Percentiles rank a stretch among this genome's conserved stretches.
These are phyloP conservation scores for Xylariaceae sp. DNA, from an alignment of 2,329 filamentous ascomycete genomes.

Conservation along the genomic window DNA sequence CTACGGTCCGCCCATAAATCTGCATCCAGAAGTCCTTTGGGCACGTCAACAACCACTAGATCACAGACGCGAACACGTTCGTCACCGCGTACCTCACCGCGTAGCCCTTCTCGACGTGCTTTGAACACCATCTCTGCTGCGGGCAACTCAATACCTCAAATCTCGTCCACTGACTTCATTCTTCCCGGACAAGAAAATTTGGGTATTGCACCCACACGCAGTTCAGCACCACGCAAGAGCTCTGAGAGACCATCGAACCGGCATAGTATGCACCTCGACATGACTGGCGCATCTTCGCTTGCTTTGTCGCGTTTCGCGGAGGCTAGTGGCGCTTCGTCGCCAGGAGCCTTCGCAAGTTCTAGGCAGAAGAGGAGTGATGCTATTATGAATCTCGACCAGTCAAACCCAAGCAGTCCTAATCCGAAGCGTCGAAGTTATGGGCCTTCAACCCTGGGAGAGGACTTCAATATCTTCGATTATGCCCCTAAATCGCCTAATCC, in stretches of 20 bases:
- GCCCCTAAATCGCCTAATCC: conserved; percentile 51
- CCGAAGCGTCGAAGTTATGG: conserved; percentile 91
- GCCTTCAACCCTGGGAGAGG: conserved; percentile 64
- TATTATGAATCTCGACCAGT: conserved; percentile 84
- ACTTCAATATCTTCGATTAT: conserved; percentile 80
- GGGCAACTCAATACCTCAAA: conserved; percentile 67
- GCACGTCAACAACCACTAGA: conserved; percentile 56
- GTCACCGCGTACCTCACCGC: conserved; percentile 72
- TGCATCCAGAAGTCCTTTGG: conserved; percentile 55
- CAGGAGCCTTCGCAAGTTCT: conserved; percentile 74
- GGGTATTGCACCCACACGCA: conserved; percentile 42
- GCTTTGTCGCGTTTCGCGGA: conserved; percentile 60
- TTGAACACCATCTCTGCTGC: conserved; percentile 74
- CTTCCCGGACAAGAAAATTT: conserved; percentile 54
- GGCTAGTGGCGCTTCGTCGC: conserved; percentile 50
- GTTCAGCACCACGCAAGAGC: conserved; percentile 52
- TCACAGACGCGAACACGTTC: conserved; percentile 67
- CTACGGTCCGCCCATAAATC: conserved; percentile 69
- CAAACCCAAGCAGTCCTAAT: conserved; percentile 80
- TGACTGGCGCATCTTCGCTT: conserved; percentile 59
- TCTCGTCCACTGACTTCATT: conserved; percentile 48
- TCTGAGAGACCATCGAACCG: conserved; percentile 56
- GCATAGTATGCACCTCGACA: conserved; percentile 65
- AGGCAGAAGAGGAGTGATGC: conserved; percentile 93
- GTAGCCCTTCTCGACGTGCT: conserved; percentile 81